Evolutionary conservation across 1,284 basidiomycete species (phyloP), one percentile per base, ranked within the genome.

Genomic region (Naganishia sp.): DNA sequence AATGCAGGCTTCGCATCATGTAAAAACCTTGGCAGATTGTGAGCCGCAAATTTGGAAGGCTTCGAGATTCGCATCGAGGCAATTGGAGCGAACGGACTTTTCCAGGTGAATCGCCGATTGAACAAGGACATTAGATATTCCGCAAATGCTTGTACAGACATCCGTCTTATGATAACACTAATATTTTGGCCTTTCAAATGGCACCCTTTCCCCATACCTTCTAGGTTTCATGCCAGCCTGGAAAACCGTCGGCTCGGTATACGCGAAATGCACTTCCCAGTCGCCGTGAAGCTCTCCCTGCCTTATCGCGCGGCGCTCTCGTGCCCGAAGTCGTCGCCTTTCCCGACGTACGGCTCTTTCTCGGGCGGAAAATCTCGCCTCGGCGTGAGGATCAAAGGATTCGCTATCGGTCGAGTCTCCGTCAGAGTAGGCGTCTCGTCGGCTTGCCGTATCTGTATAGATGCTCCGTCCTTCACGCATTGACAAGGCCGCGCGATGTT

Each of bases 231-330:
- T 35, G 25, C 60, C 60, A 6, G 66, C 41, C 23, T 42, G 32
- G 53, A 58, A 65, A 15, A 51, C 35, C 47, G 63, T 62, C 42
- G 67, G 67, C 35, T 65, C 63, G 28, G 56, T 68, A 60, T 65
- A 68, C 21, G 50, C 67, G 41, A 68, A 68, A 46, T 61, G 53
- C 7, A 68, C 47, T 13, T 68, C 63, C 67, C 67, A 68, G 13
- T 66, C 64, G 6, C 63, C 67, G 0, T 35, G 18, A 17, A 6
- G 35, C 1, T 28, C 43, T 11, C 43, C 57, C 17, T 42, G 39
- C 7, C 63, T 42, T 56, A 45, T 25, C 46, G 65, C 63, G n/a
- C 51, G 46, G 13, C 57, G 43, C 35, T 68, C 47, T 43, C 60
- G 50, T 18, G 56, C 50, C 25, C 62, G 55, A 9, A 39, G 43